Base-by-base conservation (phyloP, 768 basidiomycete genomes). In the Punctularia strigosozonata region DNA sequence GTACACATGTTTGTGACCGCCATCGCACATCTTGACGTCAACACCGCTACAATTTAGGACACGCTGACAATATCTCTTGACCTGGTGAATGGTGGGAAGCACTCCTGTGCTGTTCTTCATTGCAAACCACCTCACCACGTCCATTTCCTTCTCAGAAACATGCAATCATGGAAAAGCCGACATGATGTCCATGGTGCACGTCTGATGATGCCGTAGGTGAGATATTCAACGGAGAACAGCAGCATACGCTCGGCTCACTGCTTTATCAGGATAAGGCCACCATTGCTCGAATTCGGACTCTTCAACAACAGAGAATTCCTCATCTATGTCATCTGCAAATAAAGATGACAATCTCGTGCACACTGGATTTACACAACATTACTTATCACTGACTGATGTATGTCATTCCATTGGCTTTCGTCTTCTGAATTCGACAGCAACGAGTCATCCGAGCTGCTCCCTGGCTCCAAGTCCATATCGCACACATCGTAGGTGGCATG, bases 141-240 rank as follows among this genome's bases (percentile, higher is more conserved):
- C 37, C 7, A 49, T 20, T 34, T 49, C 47, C 0, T 31, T 49
- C 47, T 5, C 45, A 49, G 34, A 49, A 49, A 1, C 42, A 26
- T 1, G 47, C 38, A 1, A n/a, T n/a, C 47, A 39, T 0, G 45
- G 47, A 36, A 49, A 46, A 21, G 47, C 45, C 3, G 40, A 25
- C 1, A 46, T 23, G 6, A 43, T 24, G 23, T 49, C 45, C 1
- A 42, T 25, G 2, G 46, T 23, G n/a, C 38, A 36, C 8, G 39
- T 34, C 45, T 46, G 31, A 15, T n/a, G n/a, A n/a, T n/a, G n/a
- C n/a, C 37, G 36, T 22, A 18, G 33, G 18, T 20, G 15, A 35
- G 10, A 10, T 10, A 30, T 30, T 30, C 28, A 30, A 10, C 10
- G 28, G 28, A 10, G 10, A 30, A 15, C 28, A 30, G 10, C 28